phyloP scores from a whole-genome alignment of 2,329 filamentous ascomycete species.

The Cordyceps farinosa region DNA sequence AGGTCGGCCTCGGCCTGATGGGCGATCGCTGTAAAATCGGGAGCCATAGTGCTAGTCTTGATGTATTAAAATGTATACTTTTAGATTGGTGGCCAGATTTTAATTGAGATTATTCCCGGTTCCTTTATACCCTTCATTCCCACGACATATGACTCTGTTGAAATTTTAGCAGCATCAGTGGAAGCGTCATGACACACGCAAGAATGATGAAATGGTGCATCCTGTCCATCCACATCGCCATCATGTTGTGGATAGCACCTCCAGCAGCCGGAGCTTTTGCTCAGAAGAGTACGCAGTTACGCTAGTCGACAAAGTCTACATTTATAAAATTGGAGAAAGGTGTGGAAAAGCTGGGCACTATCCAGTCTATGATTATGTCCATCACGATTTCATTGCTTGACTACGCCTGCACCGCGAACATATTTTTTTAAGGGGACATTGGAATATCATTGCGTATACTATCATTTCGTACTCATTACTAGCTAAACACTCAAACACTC shows the following conservation, averaged over 20 bases:
- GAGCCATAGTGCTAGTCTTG: background rate
- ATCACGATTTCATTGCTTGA: too few species aligned
- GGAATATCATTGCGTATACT: background rate
- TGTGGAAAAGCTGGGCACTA: background rate
- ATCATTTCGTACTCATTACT: background rate
- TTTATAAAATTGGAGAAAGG: background rate
- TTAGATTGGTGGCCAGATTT: background rate
- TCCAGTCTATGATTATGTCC: too few species aligned
- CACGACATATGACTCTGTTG: background rate
- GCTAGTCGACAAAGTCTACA: too few species aligned
- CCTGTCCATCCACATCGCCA: background rate
- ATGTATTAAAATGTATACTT: background rate
- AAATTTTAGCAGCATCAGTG: background rate
- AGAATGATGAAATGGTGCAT: slow-evolving; percentile 7
- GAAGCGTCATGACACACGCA: slow-evolving; percentile 9
- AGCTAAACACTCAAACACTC: slow-evolving; percentile 23
- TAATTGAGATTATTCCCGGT: background rate
- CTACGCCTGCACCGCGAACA: background rate
- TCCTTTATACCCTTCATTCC: background rate
- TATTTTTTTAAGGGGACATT: background rate
- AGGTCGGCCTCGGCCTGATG: slow-evolving; percentile 45
- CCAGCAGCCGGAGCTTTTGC: slow-evolving; percentile 7
- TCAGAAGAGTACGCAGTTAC: background rate
- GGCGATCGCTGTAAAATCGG: slow-evolving; percentile 41
- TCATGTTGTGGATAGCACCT: slow-evolving; percentile 4